Evolutionary conservation across 768 basidiomycete genomes (phyloP).

Genomic region (Trametes maxima): DNA sequence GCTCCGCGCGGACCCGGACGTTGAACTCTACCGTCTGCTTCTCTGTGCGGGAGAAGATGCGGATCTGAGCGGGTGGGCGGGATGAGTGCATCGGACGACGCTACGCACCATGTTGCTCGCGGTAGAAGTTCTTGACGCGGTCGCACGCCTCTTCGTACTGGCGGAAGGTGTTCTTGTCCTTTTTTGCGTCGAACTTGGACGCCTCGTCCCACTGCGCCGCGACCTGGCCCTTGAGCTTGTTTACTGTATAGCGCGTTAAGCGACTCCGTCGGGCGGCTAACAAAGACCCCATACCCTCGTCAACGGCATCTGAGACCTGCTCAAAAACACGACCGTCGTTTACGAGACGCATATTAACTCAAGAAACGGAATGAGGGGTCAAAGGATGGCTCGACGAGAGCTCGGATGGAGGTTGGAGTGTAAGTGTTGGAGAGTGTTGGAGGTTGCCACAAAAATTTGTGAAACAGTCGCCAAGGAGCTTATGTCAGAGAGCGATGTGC

Average conservation of each 20-base stretch:
- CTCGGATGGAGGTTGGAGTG: not conserved
- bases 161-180: slow-evolving; percentile 70
- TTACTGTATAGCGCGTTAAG: slow-evolving; percentile 48
- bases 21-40: slow-evolving; percentile 91
- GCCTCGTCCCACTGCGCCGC: slow-evolving; percentile 48
- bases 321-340: slow-evolving; percentile 38
- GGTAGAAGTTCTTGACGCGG: slow-evolving; percentile 76
- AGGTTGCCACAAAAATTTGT: slow-evolving; percentile 3
- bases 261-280: not conserved
- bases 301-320: slow-evolving; percentile 49
- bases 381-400: not conserved
- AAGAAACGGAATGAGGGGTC: no score
- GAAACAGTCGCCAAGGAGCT: slow-evolving; percentile 17
- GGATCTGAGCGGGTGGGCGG: slow-evolving; percentile 8
- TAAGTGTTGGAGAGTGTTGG: not conserved
- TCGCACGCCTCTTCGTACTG: slow-evolving; percentile 78
- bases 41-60: slow-evolving; percentile 43
- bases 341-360: slow-evolving; percentile 2
- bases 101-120: slow-evolving; percentile 70
- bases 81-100: not conserved
- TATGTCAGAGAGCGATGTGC: slow-evolving; percentile 16
- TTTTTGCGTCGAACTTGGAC: slow-evolving; percentile 59
- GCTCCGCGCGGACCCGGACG: slow-evolving; percentile 72
- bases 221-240: slow-evolving; percentile 61
- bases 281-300: slow-evolving; percentile 41